phyloP scores from a whole-genome alignment of 2,329 filamentous ascomycete species.

The Ceratocystis cubensis region DNA sequence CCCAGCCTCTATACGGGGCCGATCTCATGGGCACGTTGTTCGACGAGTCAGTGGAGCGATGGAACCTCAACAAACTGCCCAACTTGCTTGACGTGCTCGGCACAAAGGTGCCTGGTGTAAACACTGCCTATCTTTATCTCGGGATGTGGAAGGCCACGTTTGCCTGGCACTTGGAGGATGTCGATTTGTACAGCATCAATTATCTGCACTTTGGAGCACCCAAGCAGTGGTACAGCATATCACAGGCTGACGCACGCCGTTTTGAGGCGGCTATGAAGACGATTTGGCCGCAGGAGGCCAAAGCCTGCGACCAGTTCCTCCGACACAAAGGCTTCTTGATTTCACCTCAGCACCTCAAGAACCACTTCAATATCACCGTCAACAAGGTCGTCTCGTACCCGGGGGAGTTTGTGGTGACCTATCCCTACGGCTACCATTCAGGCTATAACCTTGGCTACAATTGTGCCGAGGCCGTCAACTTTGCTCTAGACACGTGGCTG shows the following conservation, averaged over 20 bases:
- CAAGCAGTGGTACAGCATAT: constrained; percentile 99
- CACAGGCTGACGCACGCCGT: constrained; percentile 79
- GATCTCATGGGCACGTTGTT: constrained; percentile 95
- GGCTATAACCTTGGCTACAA: constrained; percentile 98
- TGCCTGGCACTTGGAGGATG: constrained; percentile 96
- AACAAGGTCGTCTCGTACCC: constrained; percentile 93
- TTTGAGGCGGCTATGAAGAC: constrained; percentile 94
- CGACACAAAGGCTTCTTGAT: constrained; percentile 97
- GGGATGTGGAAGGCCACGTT: constrained; percentile 99
- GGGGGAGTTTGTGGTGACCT: constrained; percentile 96
- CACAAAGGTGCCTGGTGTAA: constrained; percentile 92
- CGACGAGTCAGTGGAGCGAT: constrained; percentile 66
- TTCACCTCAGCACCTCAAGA: constrained; percentile 74
- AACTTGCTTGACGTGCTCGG: constrained; percentile 90
- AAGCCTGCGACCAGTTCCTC: constrained; percentile 89
- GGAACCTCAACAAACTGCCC: constrained; percentile 91
- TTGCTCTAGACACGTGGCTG: constrained; percentile 88
- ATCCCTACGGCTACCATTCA: constrained; percentile 96
- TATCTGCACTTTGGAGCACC: constrained; percentile 97
- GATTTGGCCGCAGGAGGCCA: constrained; percentile 89
- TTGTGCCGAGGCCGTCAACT: constrained; percentile 97
- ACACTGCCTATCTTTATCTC: constrained; percentile 92
- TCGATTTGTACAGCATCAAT: constrained; percentile 98
- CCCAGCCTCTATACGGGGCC: constrained; percentile 85
- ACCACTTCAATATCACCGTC: constrained; percentile 86